These are phyloP conservation scores for Amanita pseudoporphyria DNA, from an alignment of 768 basidiomycete species.

Conservation along the genomic window DNA sequence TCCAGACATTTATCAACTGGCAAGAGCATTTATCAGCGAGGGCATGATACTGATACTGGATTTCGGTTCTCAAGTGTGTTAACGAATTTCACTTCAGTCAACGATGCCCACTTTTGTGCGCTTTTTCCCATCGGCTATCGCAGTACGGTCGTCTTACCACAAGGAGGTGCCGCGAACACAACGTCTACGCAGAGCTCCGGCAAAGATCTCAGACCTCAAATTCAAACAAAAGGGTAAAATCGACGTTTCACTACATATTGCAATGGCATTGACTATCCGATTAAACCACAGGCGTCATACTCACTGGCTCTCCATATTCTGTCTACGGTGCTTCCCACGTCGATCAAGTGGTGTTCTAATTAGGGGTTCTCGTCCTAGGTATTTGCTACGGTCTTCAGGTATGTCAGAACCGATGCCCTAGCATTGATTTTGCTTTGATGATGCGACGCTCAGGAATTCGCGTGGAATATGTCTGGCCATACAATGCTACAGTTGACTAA, in stretches of 20 bases:
- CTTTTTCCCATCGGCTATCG: slow-evolving; percentile 6
- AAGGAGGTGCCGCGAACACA: slow-evolving; percentile 92
- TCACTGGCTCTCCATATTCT: slow-evolving; percentile 72
- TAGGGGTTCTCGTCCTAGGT: slow-evolving; percentile 87
- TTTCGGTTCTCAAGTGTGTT: slow-evolving; percentile 51
- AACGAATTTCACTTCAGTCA: slow-evolving; percentile 5
- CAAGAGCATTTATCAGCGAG: slow-evolving; percentile 33
- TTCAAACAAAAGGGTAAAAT: slow-evolving; percentile 88
- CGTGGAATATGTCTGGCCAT: slow-evolving; percentile 73
- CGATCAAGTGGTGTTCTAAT: slow-evolving; percentile 82
- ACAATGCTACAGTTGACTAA: no score
- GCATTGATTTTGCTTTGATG: not conserved
- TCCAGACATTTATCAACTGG: no score
- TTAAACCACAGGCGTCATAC: no score
- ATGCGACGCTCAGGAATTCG: slow-evolving; percentile 64
- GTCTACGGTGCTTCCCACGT: slow-evolving; percentile 96
- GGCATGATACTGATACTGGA: slow-evolving; percentile 23
- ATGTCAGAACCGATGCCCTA: slow-evolving; percentile 10
- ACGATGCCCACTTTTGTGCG: not conserved
- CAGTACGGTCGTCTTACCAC: slow-evolving; percentile 98
- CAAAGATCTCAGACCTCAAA: slow-evolving; percentile 41
- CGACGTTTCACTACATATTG: not conserved
- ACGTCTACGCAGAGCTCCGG: slow-evolving; percentile 90
- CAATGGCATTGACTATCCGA: no score
- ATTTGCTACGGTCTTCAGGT: slow-evolving; percentile 98